Evolutionary conservation across 768 basidiomycete genomes (phyloP), one percentile per base, ranked within the genome.

Genomic region (Russula sp.): DNA sequence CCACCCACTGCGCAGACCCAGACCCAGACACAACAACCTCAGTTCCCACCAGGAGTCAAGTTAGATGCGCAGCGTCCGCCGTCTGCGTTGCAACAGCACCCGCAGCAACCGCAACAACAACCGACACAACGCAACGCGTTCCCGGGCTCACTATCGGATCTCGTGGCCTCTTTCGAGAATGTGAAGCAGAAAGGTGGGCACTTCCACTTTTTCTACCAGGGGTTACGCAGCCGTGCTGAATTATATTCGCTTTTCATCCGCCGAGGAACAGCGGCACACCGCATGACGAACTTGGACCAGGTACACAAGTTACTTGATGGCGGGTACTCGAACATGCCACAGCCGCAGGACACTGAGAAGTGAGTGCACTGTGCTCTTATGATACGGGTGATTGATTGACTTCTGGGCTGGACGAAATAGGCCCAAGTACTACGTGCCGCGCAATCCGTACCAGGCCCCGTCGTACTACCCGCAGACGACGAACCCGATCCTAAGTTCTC

Each of bases 301-400:
- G 86, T 98, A 49, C 89, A 96, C 74, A 89, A 95, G 73, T 84
- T 97, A 70, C 81, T 99, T 49, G 95, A 98, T 71, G 86, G 88
- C n/a, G 88, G 95, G 56, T 90, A 91, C 71, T 79, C 85, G 39
- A 90, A 83, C 70, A 85, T 90, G 52, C 97, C 97, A 10, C 89
- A 93, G 71, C 93, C 95, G 22, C 83, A 89, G 61, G 97, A 99
- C 70, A 94, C 94, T 7, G 96, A 98, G 73, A 94, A 93, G 95
- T 95, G 61, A 67, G 51, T 18, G 38, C 22, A 20, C 13, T 20
- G 75, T 65, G 16, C 18, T 16, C 49, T n/a, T 11, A 13, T 56
- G 36, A 2, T 16, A 45, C 43, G 20, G 52, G 39, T 14, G 50
- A 32, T 13, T 43, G 7, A 56, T 18, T 54, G 50, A 63, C 54